Conservation (phyloP, 1,139 yeast genomes). For the Magnusiomyces tetraspermus region DNA sequence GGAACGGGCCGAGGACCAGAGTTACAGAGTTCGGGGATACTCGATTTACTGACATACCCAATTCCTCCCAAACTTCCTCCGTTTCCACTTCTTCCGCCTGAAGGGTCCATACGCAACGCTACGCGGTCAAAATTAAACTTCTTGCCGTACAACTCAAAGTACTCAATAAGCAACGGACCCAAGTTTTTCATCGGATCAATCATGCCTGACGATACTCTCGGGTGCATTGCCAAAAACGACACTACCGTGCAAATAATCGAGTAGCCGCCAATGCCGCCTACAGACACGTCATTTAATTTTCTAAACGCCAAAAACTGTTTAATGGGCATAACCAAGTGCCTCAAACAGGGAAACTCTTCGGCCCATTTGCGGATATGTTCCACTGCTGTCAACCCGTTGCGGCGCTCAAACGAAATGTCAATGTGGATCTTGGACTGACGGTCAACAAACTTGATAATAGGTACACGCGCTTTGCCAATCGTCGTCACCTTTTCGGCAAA, state of each 20-base stretch:
- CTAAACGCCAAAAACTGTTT: constrained; percentile 82
- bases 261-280: constrained; percentile 95
- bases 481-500: constrained; percentile 74
- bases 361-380: constrained; percentile 71
- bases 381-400: constrained; percentile 82
- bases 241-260: constrained; percentile 82
- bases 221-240: constrained; percentile 70
- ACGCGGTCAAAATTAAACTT: constrained; percentile 81
- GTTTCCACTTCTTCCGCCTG: no score
- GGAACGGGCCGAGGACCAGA: constrained; percentile 35
- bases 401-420: constrained; percentile 85
- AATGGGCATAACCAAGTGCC: constrained; percentile 75
- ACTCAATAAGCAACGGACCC: constrained; percentile 83
- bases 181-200: constrained; percentile 65
- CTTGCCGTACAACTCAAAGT: constrained; percentile 90
- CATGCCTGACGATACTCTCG: constrained; percentile 57
- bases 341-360: constrained; percentile 60
- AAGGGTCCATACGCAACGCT: constrained; percentile 35
- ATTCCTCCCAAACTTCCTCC: no score
- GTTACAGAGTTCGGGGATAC: constrained; percentile 47
- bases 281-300: constrained; percentile 79
- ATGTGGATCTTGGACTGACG: constrained; percentile 62
- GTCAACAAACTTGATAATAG: constrained; percentile 88
- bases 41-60: constrained; percentile 48
- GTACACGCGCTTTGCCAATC: constrained; percentile 87